Evolutionary conservation across 192 early-diverging fungal species (phyloP), one percentile per base, ranked within the genome.

Genomic region (Mortierella hygrophila): DNA sequence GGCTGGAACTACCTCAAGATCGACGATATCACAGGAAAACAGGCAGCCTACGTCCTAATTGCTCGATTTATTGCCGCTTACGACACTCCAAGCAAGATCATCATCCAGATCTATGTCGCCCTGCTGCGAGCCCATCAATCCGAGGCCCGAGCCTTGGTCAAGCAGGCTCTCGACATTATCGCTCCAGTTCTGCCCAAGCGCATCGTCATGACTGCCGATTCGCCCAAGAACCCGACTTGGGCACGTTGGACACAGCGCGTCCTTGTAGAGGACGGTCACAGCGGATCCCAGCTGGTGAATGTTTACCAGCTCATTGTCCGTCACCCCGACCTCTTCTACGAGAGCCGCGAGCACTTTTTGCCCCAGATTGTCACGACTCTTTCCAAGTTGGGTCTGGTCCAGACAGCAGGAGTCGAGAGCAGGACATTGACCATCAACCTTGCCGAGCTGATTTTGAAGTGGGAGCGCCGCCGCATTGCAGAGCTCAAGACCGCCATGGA

Each of bases 11-110:
- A 94, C 79, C 93, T 94, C 69, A 93, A 93, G 65, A 78, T 90
- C 38, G 98, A 99, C 79, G 99, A 99, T 69, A 91, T 97, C 21
- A 98, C 96, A 46, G 96, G 96, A 89, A 99, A 99, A 78, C 97
- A 99, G 79, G 94, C 98, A 1, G 95, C 98, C 9, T 99, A 98
- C 82, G 99, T 99, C 21, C 86, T 98, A 60, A 93, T 99, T 54
- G 94, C 97, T 20, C 92, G 96, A 68, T 99, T 99, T 85, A 97
- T 99, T 78, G 94, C 96, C 21, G 96, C 96, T 8, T 99, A 95
- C 88, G 97, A 98, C 38, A 97, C 97, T 4, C 97, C 97, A 16
- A 89, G 93, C 42, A 97, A 95, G 84, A 96, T 98, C 76, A 94
- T 96, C 46, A 92, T 93, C 40, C 96, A 98, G 78, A 96, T 97